These are phyloP conservation scores for Saturnispora halmiae DNA, from an alignment of 805 yeast species.

Conservation along the genomic window DNA sequence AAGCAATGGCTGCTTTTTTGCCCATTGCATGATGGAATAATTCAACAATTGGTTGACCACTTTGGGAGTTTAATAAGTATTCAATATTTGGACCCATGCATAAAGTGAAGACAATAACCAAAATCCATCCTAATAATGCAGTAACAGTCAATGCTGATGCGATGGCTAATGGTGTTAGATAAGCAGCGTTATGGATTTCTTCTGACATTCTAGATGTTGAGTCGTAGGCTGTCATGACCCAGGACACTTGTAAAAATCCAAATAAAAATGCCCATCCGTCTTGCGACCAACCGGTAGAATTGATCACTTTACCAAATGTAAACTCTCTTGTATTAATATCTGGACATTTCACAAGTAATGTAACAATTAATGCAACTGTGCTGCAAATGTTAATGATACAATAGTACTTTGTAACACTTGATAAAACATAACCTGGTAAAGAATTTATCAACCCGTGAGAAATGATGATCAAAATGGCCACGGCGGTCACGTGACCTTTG, in stretches of 20 bases:
- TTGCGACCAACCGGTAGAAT: constrained; percentile 41
- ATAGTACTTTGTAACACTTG: constrained; percentile 41
- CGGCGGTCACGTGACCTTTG: constrained; percentile 39
- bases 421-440: constrained; percentile 40
- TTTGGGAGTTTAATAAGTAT: constrained; percentile 25
- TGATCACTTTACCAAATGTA: constrained; percentile 40
- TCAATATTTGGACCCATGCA: constrained; percentile 35
- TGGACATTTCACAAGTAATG: constrained; percentile 46
- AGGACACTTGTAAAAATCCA: constrained; percentile 48
- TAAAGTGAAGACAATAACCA: constrained; percentile 39
- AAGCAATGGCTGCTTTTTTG: constrained; percentile 43
- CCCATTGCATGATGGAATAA: constrained; percentile 44
- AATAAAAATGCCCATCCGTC: constrained; percentile 50
- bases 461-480: constrained; percentile 39
- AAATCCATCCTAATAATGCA: constrained; percentile 41
- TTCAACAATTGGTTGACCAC: constrained; percentile 49
- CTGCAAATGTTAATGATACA: constrained; percentile 42
- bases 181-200: constrained; percentile 46
- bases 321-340: constrained; percentile 35
- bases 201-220: constrained; percentile 49
- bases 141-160: constrained; percentile 43
- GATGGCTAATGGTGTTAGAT: constrained; percentile 50
- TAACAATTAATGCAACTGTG: constrained; percentile 42
- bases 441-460: constrained; percentile 45
- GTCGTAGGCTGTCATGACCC: constrained; percentile 54